Evolutionary conservation across 257 asterid species (phyloP).

Genomic region (Cynanchum wilfordii): DNA sequence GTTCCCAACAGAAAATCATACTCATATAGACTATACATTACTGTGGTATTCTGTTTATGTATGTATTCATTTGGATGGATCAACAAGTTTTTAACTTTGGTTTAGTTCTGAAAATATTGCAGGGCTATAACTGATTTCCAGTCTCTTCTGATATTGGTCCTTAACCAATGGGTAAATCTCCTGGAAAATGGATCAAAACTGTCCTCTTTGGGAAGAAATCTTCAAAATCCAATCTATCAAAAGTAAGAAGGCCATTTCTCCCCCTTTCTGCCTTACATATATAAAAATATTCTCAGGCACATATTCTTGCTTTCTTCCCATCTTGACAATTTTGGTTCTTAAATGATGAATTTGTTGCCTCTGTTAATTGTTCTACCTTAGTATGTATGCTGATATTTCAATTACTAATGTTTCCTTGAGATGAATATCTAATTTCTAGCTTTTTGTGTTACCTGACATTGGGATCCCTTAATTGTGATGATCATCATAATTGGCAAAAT

Average conservation of each 20-base stretch:
- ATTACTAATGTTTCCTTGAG: background rate
- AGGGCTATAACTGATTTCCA: constrained; percentile 35
- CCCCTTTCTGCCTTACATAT: background rate
- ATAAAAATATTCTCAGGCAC: background rate
- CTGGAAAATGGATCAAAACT: constrained; percentile 90
- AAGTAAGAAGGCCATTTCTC: constrained; percentile 40
- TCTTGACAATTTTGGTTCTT: background rate
- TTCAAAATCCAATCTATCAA: constrained; percentile 62
- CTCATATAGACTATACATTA: background rate
- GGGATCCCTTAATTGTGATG: background rate
- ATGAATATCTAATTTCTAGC: background rate
- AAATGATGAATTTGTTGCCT: background rate
- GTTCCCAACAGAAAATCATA: background rate
- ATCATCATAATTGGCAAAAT: background rate
- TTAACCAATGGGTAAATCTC: constrained; percentile 84
- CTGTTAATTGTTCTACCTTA: background rate
- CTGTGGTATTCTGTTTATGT: background rate
- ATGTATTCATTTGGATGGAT: background rate
- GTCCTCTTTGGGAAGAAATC: constrained; percentile 92
- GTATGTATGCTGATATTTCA: background rate
- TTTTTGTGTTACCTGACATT: background rate
- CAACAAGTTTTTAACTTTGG: constrained; percentile 1
- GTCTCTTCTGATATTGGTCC: constrained; percentile 21
- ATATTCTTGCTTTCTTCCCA: background rate
- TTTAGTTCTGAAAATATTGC: constrained; percentile 22